phyloP scores from a whole-genome alignment of 306 rosid species.

The Biancaea sappan region DNA sequence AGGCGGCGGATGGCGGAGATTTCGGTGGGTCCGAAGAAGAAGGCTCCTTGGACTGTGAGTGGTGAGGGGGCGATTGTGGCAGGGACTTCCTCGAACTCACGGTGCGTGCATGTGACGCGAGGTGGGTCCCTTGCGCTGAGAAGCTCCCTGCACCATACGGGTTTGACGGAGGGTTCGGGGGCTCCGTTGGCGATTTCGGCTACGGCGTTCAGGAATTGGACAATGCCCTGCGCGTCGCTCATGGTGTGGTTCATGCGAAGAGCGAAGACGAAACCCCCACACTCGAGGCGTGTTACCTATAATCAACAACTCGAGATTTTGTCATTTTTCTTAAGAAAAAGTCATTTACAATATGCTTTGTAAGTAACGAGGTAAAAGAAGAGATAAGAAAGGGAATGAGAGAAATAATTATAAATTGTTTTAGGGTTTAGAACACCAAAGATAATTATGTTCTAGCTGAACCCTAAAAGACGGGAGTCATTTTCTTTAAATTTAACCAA shows the following conservation, averaged over 20 bases:
- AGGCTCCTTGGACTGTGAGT: constrained; percentile 1
- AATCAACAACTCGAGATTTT: not conserved
- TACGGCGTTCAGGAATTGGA: constrained; percentile 16
- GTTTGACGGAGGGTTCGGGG: constrained; percentile 27
- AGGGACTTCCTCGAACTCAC: not conserved
- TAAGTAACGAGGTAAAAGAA: too few relatives aligned
- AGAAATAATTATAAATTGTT: too few relatives aligned
- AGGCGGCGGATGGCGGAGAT: constrained; percentile 10
- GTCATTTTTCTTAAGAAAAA: too few relatives aligned
- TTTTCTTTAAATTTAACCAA: too few relatives aligned
- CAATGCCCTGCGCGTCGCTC: constrained; percentile 16
- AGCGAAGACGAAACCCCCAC: constrained; percentile 43
- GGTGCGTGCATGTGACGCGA: constrained; percentile 32
- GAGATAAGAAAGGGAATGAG: too few relatives aligned
- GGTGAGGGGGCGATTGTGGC: not conserved
- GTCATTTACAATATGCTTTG: too few relatives aligned
- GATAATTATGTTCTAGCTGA: too few relatives aligned
- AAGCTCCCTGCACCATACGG: constrained; percentile 44
- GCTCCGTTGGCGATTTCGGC: constrained; percentile 40
- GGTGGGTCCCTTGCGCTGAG: constrained; percentile 41
- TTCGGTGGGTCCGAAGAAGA: constrained; percentile 30
- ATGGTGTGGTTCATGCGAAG: constrained; percentile 1
- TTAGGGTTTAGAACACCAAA: too few relatives aligned
- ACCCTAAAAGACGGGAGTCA: too few relatives aligned
- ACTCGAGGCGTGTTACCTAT: constrained; percentile 42